phyloP scores from a whole-genome alignment of 1,284 basidiomycete species.

The Anthracocystis walkeri region DNA sequence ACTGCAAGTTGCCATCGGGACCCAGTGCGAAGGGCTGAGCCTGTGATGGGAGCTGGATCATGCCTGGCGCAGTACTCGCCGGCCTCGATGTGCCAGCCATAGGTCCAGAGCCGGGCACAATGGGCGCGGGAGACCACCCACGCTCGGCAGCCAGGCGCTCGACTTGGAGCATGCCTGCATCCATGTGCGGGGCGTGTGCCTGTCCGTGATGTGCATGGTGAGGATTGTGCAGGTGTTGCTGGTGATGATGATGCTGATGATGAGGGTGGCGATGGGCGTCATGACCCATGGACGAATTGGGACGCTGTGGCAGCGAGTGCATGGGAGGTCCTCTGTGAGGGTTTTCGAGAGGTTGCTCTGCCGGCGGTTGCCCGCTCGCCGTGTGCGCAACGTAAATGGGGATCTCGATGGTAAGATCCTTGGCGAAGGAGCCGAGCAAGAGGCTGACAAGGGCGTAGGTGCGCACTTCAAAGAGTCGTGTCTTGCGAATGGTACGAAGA shows the following conservation, averaged over 20 bases:
- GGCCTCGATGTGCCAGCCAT: conserved; percentile 28
- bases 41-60: conserved; percentile 45
- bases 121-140: conserved; percentile 62
- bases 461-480: conserved; percentile 59
- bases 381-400: conserved; percentile 63
- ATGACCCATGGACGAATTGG: conserved; percentile 44
- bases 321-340: conserved; percentile 19
- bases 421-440: conserved; percentile 61
- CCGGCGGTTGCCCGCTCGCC: conserved; percentile 40
- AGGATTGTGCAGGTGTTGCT: conserved; percentile 14
- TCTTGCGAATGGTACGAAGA: conserved; percentile 60
- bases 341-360: conserved; percentile 10
- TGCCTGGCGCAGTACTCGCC: conserved; percentile 48
- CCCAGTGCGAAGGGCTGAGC: conserved; percentile 38
- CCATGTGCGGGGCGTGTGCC: conserved; percentile 20
- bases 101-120: conserved; percentile 11
- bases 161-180: conserved; percentile 39
- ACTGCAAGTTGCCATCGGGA: conserved; percentile 32
- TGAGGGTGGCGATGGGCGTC: conserved; percentile 22
- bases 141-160: conserved; percentile 52
- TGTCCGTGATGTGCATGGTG: conserved; percentile 25
- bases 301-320: conserved; percentile 27
- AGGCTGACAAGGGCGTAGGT: conserved; percentile 53
- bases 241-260: conserved; percentile 17
- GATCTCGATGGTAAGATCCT: conserved; percentile 61